phyloP scores from a whole-genome alignment of 257 asterid species.

The Solanum chiquidenum region DNA sequence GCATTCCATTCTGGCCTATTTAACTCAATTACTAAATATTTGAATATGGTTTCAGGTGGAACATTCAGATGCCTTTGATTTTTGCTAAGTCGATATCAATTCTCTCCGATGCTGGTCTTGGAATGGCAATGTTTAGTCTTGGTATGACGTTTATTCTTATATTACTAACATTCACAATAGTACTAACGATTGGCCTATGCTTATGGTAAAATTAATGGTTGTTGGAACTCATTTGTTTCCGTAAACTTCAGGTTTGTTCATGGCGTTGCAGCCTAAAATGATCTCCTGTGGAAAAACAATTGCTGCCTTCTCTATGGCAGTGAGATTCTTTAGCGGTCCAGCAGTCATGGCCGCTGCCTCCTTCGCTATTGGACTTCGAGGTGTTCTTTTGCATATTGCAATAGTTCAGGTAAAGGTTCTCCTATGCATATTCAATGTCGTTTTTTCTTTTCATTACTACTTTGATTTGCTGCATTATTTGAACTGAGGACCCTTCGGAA shows the following conservation, averaged over 20 bases:
- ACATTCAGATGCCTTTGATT: constrained; percentile 58
- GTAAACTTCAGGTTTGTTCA: constrained; percentile 43
- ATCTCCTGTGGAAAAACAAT: constrained; percentile 59
- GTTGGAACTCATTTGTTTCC: background rate
- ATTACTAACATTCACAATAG: background rate
- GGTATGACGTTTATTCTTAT: constrained; percentile 13
- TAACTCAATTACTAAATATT: background rate
- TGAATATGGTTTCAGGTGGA: constrained; percentile 35
- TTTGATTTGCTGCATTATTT: background rate
- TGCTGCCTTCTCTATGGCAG: constrained; percentile 53
- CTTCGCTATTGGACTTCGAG: constrained; percentile 55
- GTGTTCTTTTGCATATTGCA: constrained; percentile 46
- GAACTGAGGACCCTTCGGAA: background rate
- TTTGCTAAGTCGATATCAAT: constrained; percentile 49
- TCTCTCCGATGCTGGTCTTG: constrained; percentile 70
- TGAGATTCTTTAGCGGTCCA: constrained; percentile 50
- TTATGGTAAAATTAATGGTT: background rate
- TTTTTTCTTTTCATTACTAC: background rate
- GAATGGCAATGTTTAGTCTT: constrained; percentile 81
- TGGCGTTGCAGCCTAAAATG: constrained; percentile 64
- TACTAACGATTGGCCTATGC: background rate
- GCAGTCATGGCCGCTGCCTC: constrained; percentile 81
- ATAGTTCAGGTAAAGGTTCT: constrained; percentile 44
- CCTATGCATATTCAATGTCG: background rate
- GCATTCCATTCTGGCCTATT: background rate